A percentile compares a stretch with the other conserved stretches of the same genome.
Conservation (phyloP, 768 basidiomycete species). For the Psilocybe cyanescens region DNA sequence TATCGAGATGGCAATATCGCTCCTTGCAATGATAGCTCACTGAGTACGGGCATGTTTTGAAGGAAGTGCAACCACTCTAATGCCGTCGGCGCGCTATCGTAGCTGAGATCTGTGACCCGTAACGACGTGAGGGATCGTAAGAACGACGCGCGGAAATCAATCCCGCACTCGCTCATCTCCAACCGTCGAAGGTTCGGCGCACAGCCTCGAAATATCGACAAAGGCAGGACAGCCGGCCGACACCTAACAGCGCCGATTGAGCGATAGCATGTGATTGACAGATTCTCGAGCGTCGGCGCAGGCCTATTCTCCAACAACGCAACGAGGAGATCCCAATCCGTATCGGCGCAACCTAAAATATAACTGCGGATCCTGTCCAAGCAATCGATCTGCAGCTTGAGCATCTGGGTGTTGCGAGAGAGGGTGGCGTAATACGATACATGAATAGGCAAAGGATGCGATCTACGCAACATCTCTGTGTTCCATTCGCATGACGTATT, state of each 20-base stretch:
- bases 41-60: constrained; percentile 16
- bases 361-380: constrained; percentile 20
- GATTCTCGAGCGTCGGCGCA: constrained; percentile 12
- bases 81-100: constrained; percentile 17
- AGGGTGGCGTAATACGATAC: constrained; percentile 8
- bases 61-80: constrained; percentile 19
- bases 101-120: constrained; percentile 14
- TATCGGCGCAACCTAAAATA: constrained; percentile 11
- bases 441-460: constrained; percentile 18
- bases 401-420: not conserved
- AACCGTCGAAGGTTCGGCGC: constrained; percentile 19
- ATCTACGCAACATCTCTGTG: constrained; percentile 22
- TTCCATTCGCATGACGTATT: constrained; percentile 21
- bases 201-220: constrained; percentile 10
- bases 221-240: constrained; percentile 10
- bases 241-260: not conserved
- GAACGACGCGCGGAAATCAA: constrained; percentile 15
- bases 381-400: constrained; percentile 17
- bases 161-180: constrained; percentile 17
- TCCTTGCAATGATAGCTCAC: constrained; percentile 15
- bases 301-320: constrained; percentile 9
- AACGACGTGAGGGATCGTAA: constrained; percentile 17
- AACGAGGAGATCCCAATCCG: constrained; percentile 16
- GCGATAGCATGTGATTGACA: constrained; percentile 15
- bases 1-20: constrained; percentile 11